phyloP scores from a whole-genome alignment of 768 basidiomycete species.

The Hypsizygus marmoreus region DNA sequence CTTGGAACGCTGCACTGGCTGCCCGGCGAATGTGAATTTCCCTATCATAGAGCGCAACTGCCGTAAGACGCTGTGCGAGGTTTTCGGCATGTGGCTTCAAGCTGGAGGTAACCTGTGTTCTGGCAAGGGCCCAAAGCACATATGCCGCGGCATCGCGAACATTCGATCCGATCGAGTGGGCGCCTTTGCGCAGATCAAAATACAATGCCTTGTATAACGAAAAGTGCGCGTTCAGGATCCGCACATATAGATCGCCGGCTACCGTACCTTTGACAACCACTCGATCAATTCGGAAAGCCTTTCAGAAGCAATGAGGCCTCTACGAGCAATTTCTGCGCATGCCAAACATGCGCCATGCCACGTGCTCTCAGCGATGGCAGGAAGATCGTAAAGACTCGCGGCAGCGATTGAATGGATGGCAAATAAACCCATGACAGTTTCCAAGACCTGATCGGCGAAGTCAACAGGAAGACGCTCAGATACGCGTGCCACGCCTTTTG shows the following conservation, averaged over 20 bases:
- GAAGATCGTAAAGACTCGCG: constrained; percentile 68
- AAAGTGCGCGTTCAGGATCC: neutral
- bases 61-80: constrained; percentile 73
- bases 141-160: constrained; percentile 96
- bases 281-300: constrained; percentile 65
- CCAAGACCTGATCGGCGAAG: constrained; percentile 79
- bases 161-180: constrained; percentile 91
- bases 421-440: constrained; percentile 77
- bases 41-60: constrained; percentile 85
- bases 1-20: constrained; percentile 97
- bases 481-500: constrained; percentile 88
- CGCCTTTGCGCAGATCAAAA: constrained; percentile 89
- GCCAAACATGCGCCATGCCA: constrained; percentile 97
- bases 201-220: constrained; percentile 67
- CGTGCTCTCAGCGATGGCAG: constrained; percentile 77
- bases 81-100: constrained; percentile 61
- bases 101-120: constrained; percentile 63
- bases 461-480: constrained; percentile 76
- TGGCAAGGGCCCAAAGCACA: constrained; percentile 91
- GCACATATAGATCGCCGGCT: constrained; percentile 7
- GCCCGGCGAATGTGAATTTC: constrained; percentile 94
- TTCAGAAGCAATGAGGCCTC: constrained; percentile 65
- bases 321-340: constrained; percentile 88
- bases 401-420: constrained; percentile 68
- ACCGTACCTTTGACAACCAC: constrained; percentile 77